Conservation (phyloP, 1,284 basidiomycete species). For the Ceratobasidium sp. region DNA sequence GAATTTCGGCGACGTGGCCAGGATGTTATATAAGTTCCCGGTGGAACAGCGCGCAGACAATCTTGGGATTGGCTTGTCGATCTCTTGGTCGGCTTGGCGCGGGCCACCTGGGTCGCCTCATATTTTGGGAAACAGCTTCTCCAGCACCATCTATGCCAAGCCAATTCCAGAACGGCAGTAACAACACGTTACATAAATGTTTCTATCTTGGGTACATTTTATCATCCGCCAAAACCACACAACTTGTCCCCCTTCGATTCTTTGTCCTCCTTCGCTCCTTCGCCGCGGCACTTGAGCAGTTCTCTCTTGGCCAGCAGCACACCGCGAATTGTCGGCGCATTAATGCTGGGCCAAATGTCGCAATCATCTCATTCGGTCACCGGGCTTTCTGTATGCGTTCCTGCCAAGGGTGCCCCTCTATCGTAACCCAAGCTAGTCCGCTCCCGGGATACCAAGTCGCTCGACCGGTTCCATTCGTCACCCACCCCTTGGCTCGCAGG, state of each 20-base stretch:
- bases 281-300: background rate
- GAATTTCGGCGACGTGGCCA: background rate
- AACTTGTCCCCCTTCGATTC: background rate
- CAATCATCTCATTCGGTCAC: slow-evolving; percentile 3
- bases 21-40: background rate
- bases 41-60: background rate
- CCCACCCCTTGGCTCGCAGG: background rate
- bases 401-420: slow-evolving; percentile 28
- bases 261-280: background rate
- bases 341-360: background rate
- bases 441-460: slow-evolving; percentile 28
- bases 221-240: too few relatives aligned
- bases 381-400: slow-evolving; percentile 2
- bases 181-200: background rate
- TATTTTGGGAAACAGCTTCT: slow-evolving; percentile 28
- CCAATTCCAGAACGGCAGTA: background rate
- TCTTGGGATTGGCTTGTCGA: slow-evolving; percentile 19
- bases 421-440: slow-evolving; percentile 26
- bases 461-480: background rate
- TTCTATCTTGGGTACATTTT: background rate
- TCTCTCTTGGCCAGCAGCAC: background rate
- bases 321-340: slow-evolving; percentile 4
- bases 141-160: slow-evolving; percentile 4
- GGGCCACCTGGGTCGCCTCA: background rate
- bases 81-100: slow-evolving; percentile 41